Base-by-base conservation (phyloP, 306 rosid species). In the Macrotyloma uniflorum region DNA sequence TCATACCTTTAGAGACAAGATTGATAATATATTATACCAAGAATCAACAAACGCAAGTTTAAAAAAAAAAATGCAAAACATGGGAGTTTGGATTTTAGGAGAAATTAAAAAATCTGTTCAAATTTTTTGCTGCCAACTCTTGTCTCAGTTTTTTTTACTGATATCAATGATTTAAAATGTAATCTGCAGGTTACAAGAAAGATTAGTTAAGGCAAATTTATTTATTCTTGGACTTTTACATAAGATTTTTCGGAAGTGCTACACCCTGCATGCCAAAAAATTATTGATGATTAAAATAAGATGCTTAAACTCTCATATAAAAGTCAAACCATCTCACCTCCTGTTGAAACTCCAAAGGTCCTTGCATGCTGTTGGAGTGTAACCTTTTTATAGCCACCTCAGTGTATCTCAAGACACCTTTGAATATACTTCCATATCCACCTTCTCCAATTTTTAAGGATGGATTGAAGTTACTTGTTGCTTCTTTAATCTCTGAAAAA, bases 371-470 rank as follows among this genome's bases (percentile, higher is more conserved):
- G 74, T 83, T 57, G 30, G 97, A 70, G 10, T 86, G 74, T 67
- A 90, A 84, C 61, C 82, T 68, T 77, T 95, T 93, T 81, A 95
- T 86, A 74, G 99, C 99, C 51, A 95, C 98, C 80, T 85, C 89
- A 8, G 94, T 93, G 79, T 89, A 90, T 50, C 94, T 91, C 82
- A 95, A 51, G 70, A 77, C 19, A 54, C 90, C 99, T 85, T 81
- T 86, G 63, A 81, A 93, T 78, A 95, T 91, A 74, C 82, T 93
- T 82, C 99, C 99, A 80, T 93, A 95, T 63, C 99, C 99, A 26
- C 98, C 99, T 78, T 91, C 96, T 81, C 99, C 99, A 4, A 95
- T 88, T 92, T 89, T 91, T 59, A 72, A 67, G 47, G 96, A 84
- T 9, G 75, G 86, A 83, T 86, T 47, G 43, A 93, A 95, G 67